A percentile compares a stretch with the other conserved stretches of the same genome.
Evolutionary conservation across 768 basidiomycete genomes (phyloP).

Genomic region (Boletus sensibilis): DNA sequence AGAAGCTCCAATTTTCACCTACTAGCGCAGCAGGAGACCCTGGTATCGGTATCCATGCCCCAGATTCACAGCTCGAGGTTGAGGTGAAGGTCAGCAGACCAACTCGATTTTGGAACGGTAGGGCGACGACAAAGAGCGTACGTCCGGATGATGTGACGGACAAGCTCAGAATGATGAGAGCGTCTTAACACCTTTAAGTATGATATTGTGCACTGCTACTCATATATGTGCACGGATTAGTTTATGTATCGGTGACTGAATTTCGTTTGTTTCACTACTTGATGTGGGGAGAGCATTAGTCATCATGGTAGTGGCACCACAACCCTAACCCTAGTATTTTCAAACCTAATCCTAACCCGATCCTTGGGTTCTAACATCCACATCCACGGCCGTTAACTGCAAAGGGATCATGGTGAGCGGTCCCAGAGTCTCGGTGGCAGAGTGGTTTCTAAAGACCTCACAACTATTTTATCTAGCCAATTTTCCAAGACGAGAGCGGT

Average conservation of each 20-base stretch:
- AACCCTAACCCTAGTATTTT: conserved; percentile 23
- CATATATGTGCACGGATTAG: not conserved
- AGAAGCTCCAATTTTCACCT: not conserved
- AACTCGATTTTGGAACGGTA: conserved; percentile 41
- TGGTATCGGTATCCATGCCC: not conserved
- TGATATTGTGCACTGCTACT: not conserved
- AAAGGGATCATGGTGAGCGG: conserved; percentile 22
- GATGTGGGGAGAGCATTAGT: not conserved
- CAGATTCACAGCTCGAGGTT: conserved; percentile 24
- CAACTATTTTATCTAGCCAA: conserved; percentile 43
- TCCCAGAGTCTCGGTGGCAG: not conserved
- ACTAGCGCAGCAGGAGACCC: conserved; percentile 3
- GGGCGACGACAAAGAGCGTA: conserved; percentile 31
- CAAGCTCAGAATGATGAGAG: conserved; percentile 44
- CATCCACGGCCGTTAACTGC: not conserved
- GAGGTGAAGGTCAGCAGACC: conserved; percentile 41
- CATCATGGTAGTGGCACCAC: not conserved
- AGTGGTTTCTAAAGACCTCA: conserved; percentile 1
- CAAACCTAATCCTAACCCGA: conserved; percentile 35
- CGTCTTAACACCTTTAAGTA: conserved; percentile 10
- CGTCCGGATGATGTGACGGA: conserved; percentile 44
- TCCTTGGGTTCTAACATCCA: conserved; percentile 25
- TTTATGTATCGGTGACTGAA: too few relatives aligned
- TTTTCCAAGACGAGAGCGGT: conserved; percentile 69
- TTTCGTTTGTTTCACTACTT: not conserved